Conservation (phyloP, 441 rosid species). For the Adansonia madagascariensis region DNA sequence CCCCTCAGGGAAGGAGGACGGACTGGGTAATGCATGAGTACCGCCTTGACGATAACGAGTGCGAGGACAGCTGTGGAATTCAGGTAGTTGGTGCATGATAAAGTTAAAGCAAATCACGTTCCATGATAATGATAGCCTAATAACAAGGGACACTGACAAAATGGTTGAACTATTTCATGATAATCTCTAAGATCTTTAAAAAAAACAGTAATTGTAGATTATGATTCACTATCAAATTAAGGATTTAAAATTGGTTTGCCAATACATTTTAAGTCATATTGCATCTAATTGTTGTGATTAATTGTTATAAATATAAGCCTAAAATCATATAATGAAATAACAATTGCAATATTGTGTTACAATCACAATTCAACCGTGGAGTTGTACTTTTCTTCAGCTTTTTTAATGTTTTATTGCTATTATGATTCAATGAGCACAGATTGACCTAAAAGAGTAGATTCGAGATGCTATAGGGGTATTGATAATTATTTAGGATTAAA, state of each 20-base stretch:
- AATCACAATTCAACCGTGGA: too few relatives aligned
- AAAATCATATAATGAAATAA: too few relatives aligned
- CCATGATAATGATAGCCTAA: background rate
- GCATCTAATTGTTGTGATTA: too few relatives aligned
- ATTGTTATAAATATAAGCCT: too few relatives aligned
- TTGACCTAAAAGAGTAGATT: too few relatives aligned
- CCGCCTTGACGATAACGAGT: constrained; percentile 84
- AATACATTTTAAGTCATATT: too few relatives aligned
- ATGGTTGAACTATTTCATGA: background rate
- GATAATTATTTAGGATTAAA: background rate
- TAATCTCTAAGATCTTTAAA: too few relatives aligned
- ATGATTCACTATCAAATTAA: too few relatives aligned
- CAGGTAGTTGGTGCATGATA: constrained; percentile 57
- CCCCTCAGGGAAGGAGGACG: constrained; percentile 84
- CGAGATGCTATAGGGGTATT: background rate
- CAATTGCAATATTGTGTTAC: too few relatives aligned
- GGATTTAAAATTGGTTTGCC: too few relatives aligned
- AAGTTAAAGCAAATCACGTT: constrained; percentile 11
- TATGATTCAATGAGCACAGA: background rate
- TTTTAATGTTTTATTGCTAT: background rate
- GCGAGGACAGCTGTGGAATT: constrained; percentile 69
- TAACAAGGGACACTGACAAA: background rate
- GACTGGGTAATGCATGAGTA: constrained; percentile 98
- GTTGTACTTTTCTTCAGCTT: too few relatives aligned
- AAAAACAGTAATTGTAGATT: too few relatives aligned